phyloP scores from a whole-genome alignment of 2,329 filamentous ascomycete species.

The Westerdykella ornata region DNA sequence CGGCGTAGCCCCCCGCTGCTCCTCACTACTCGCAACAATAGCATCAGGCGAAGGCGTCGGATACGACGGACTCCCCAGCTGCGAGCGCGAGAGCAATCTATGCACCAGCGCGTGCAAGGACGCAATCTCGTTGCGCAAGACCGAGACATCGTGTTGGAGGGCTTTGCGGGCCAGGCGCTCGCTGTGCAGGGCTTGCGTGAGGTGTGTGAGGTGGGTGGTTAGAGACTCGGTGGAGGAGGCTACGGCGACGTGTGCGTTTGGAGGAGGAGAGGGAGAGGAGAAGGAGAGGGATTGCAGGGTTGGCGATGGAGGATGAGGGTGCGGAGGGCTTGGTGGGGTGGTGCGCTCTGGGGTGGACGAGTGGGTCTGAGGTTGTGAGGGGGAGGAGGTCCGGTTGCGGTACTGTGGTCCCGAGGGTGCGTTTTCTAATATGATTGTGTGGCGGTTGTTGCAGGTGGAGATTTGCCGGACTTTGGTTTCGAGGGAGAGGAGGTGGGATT shows the following conservation, averaged over 20 bases:
- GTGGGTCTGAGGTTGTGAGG: constrained; percentile 6
- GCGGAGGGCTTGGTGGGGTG: constrained; percentile 10
- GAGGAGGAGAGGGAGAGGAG: neutral
- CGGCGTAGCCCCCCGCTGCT: constrained; percentile 20
- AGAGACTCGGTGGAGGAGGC: neutral
- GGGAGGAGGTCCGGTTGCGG: constrained; percentile 26
- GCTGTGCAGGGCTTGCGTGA: constrained; percentile 22
- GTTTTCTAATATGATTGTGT: constrained; percentile 37
- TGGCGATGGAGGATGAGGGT: constrained; percentile 11
- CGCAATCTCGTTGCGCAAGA: constrained; percentile 27
- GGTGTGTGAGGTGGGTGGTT: constrained; percentile 13
- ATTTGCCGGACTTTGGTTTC: constrained; percentile 29
- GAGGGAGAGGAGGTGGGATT: constrained; percentile 25
- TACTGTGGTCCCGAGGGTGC: constrained; percentile 28
- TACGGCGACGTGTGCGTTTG: too few relatives aligned
- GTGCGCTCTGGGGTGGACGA: constrained; percentile 1
- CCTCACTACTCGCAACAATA: constrained; percentile 17
- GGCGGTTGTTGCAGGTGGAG: constrained; percentile 29
- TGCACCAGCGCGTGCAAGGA: constrained; percentile 26
- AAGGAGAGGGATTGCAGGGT: constrained; percentile 2
- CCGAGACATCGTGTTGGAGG: constrained; percentile 28
- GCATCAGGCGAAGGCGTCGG: constrained; percentile 31
- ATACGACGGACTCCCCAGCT: constrained; percentile 18
- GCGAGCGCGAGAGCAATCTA: constrained; percentile 18
- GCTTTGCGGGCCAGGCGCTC: constrained; percentile 31